Evolutionary conservation across 1,139 yeast genomes (phyloP), one percentile per base, ranked within the genome.

Genomic region (Saccharomyces uvarum): DNA sequence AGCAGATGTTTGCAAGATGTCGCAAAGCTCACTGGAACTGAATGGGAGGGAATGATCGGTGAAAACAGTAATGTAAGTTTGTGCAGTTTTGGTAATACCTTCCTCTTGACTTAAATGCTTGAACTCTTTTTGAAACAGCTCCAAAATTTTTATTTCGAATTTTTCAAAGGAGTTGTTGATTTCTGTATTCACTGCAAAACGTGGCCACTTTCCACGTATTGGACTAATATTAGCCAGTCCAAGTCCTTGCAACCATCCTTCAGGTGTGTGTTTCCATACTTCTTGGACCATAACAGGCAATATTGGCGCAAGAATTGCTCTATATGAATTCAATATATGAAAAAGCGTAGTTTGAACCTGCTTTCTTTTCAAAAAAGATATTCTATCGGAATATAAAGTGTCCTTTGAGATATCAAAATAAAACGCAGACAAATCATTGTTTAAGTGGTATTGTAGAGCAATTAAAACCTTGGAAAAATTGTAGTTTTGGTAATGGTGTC

Each of bases 381-480:
- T 54, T 0, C 70, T 63, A 59, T 87, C 95, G 0, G 96, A 87
- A 68, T 93, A 93, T 24, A 93, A 76, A 53, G 87, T 76, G 65
- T 93, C 99, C 66, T 93, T 95, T 51, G 87, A 81, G 42, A 88
- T 78, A 65, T 90, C 96, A 69, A 93, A 90, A 70, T 93, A 93
- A 49, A 86, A 76, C 0, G 98, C 82, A 44, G 97, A 88, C 56
- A 91, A 76, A 24, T 83, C 83, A 21, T 81, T 79, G 65, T 86
- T 89, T 77, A 89, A 80, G 65, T 88, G 90, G 55, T 81, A 79
- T 63, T 86, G 86, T 19, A 89, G 64, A 2, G 79, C 78, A 58
- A 84, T 83, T 48, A 75, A 65, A 2, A 84, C 87, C 60, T 83
- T 78, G 56, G 88, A 82, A 69, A 85, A 93, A 62, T 85, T 83